These are phyloP conservation scores for Selaginella tamariscina DNA, from an alignment of 75 land plant genomes.

Conservation along the genomic window DNA sequence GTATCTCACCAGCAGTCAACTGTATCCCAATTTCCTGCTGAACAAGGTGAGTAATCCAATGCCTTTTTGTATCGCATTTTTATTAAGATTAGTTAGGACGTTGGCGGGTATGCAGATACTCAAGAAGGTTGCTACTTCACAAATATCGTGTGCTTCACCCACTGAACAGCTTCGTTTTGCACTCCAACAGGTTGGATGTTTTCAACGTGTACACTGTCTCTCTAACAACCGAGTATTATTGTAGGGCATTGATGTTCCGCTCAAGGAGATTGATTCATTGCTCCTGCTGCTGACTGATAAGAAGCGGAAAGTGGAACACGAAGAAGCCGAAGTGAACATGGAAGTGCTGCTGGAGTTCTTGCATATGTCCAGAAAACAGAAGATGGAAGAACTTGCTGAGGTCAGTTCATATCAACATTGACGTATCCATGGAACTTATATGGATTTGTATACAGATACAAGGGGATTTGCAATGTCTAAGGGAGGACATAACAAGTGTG, in stretches of 20 bases:
- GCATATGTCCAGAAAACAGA: neutral
- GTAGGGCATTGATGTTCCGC: neutral
- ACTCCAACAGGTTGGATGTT: conserved; percentile 56
- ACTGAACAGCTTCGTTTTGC: conserved; percentile 66
- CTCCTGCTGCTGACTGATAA: neutral
- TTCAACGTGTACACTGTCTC: neutral
- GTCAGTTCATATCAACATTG: neutral
- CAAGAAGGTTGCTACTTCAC: conserved; percentile 68
- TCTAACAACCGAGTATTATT: neutral
- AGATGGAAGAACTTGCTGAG: conserved; percentile 10
- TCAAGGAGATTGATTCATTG: conserved; percentile 7
- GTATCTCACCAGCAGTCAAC: conserved; percentile 52
- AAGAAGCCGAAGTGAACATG: conserved; percentile 10
- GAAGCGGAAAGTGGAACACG: conserved; percentile 10
- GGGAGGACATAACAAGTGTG: conserved; percentile 2
- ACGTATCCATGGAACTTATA: too few species aligned
- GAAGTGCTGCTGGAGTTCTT: conserved; percentile 9
- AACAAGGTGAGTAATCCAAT: conserved; percentile 26
- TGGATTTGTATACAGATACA: conserved; percentile 10
- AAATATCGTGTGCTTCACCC: conserved; percentile 77
- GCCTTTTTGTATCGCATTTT: neutral
- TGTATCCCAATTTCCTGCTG: conserved; percentile 81
- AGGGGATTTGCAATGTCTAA: conserved; percentile 7
- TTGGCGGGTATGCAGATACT: conserved; percentile 64
- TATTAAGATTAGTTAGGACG: too few species aligned